Percentiles rank a stretch among this genome's conserved stretches.
Conservation (phyloP, 495 filamentous ascomycete genomes). For the Antarctomyces pellizariae region DNA sequence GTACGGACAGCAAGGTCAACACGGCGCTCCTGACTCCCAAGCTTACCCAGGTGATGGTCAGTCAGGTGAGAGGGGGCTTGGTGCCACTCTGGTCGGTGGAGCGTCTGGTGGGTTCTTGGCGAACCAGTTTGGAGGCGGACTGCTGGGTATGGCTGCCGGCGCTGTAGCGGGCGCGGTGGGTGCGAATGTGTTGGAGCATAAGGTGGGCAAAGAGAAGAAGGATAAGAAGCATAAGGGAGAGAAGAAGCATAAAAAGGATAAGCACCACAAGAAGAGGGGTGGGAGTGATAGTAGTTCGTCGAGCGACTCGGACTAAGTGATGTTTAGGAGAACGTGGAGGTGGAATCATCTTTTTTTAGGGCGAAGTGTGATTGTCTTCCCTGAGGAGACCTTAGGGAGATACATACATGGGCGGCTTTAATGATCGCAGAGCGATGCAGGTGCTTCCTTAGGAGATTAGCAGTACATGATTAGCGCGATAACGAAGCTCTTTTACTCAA, state of each 20-base stretch:
- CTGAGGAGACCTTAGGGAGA: no score
- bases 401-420: no score
- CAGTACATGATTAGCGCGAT: no score
- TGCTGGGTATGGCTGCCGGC: conserved; percentile 25
- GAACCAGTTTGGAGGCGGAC: conserved; percentile 22
- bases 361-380: no score
- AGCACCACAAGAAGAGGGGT: no score
- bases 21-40: conserved; percentile 4
- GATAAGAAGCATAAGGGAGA: conserved; percentile 16
- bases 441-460: no score
- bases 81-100: conserved; percentile 28
- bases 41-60: conserved; percentile 8
- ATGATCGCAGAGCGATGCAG: no score
- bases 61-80: conserved; percentile 25
- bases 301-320: no score
- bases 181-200: conserved; percentile 27
- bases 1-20: conserved; percentile 3
- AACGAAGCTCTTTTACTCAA: no score
- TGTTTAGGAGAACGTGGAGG: no score
- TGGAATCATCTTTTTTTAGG: no score
- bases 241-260: conserved; percentile 7
- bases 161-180: conserved; percentile 29
- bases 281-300: no score
- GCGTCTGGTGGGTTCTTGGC: conserved; percentile 28
- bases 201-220: conserved; percentile 25